Evolutionary conservation across 2,329 filamentous ascomycete species (phyloP).

Genomic region (Pezicula neosporulosa): DNA sequence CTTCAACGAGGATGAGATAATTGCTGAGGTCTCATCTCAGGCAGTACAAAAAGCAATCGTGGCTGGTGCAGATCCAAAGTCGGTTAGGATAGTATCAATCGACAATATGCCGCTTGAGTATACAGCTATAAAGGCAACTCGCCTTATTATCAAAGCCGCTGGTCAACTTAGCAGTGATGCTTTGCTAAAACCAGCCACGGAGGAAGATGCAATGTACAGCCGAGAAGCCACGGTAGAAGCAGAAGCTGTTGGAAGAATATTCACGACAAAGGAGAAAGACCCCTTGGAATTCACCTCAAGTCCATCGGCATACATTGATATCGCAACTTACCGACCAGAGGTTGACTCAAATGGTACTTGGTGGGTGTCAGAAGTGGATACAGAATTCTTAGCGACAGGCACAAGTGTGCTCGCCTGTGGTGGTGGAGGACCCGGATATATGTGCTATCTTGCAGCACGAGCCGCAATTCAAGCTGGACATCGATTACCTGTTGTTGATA

Average conservation of each 20-base stretch:
- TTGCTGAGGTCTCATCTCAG: slow-evolving; percentile 35
- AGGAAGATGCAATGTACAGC: no score
- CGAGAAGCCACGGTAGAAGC: no score
- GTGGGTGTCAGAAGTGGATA: slow-evolving; percentile 33
- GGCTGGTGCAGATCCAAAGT: slow-evolving; percentile 22
- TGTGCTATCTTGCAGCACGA: slow-evolving; percentile 38
- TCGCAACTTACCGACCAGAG: slow-evolving; percentile 28
- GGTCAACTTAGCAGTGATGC: slow-evolving; percentile 11
- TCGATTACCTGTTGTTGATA: slow-evolving; percentile 35
- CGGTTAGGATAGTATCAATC: slow-evolving; percentile 41
- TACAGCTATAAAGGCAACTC: slow-evolving; percentile 16
- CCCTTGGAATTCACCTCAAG: slow-evolving; percentile 10
- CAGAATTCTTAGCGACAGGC: slow-evolving; percentile 33
- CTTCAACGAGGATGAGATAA: slow-evolving; percentile 32
- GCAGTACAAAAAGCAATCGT: slow-evolving; percentile 24
- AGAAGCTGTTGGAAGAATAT: no score
- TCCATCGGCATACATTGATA: slow-evolving; percentile 21
- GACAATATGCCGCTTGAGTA: slow-evolving; percentile 32
- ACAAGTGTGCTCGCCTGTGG: slow-evolving; percentile 35
- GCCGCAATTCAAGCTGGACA: slow-evolving; percentile 32
- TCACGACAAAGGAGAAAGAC: no score
- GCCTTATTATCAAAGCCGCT: slow-evolving; percentile 18
- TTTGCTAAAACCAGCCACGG: neutral
- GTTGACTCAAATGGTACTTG: slow-evolving; percentile 30
- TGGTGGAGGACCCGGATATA: slow-evolving; percentile 34